These are phyloP conservation scores for Scheffersomyces ergatensis DNA, from an alignment of 805 yeast species.

Conservation along the genomic window DNA sequence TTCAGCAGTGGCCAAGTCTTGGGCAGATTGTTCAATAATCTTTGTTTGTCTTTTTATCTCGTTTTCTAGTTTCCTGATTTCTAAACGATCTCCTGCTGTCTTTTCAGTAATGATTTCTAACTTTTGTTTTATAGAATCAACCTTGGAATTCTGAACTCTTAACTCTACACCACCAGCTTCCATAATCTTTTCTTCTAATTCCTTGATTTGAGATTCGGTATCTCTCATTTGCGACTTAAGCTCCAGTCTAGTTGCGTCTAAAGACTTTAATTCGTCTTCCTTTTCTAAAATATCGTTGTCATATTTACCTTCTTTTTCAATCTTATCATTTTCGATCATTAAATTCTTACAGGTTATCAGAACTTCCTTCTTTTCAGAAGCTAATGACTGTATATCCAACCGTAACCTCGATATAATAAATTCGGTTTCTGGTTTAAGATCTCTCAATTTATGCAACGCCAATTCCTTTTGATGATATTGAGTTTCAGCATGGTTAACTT, in stretches of 20 bases:
- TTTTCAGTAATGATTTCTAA: constrained; percentile 59
- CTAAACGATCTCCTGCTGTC: constrained; percentile 54
- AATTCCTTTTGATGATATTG: constrained; percentile 58
- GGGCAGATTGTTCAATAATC: constrained; percentile 42
- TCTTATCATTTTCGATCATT: constrained; percentile 34
- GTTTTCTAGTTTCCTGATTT: constrained; percentile 59
- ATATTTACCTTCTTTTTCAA: constrained; percentile 24
- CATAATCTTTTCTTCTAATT: constrained; percentile 74
- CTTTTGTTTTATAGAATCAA: constrained; percentile 68
- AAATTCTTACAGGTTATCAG: constrained; percentile 41
- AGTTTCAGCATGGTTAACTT: constrained; percentile 46
- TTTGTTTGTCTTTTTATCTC: constrained; percentile 57
- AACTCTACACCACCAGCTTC: constrained; percentile 88
- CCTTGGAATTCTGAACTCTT: constrained; percentile 76
- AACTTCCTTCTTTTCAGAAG: constrained; percentile 50
- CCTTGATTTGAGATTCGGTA: constrained; percentile 54
- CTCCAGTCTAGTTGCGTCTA: constrained; percentile 14
- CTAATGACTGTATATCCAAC: constrained; percentile 63
- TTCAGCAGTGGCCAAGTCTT: constrained; percentile 39
- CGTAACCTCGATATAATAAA: constrained; percentile 53
- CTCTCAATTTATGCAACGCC: constrained; percentile 56
- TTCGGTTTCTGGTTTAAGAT: constrained; percentile 70
- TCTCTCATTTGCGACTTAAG: constrained; percentile 56
- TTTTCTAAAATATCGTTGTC: constrained; percentile 39
- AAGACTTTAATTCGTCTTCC: constrained; percentile 15